Base-by-base conservation (phyloP, 192 early-diverging fungal species). In the Geranomyces variabilis region DNA sequence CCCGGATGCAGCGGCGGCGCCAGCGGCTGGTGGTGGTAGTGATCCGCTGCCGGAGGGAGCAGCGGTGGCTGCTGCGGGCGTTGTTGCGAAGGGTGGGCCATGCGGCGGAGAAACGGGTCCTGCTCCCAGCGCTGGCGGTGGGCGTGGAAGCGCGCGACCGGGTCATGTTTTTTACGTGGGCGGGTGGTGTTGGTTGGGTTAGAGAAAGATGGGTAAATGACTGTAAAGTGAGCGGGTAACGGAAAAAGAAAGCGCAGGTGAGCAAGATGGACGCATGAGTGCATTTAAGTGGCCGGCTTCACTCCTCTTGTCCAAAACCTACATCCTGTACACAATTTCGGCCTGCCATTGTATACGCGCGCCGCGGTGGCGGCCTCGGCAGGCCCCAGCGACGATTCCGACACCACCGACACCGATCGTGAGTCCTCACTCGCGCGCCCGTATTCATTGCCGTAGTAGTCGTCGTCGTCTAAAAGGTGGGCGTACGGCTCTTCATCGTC, bases 111-210 rank as follows among this genome's bases (percentile, higher is more conserved):
- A 59, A 79, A 79, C 22, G 45, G 69, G 56, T 79, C 68, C 19
- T 63, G 58, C 13, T 29, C 36, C 77, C 77, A 79, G 15, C 49
- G 30, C 30, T 43, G 41, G 48, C 66, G 59, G 36, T 75, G 77
- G 47, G 73, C 70, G 59, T 79, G 77, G 44, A 53, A 79, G 21
- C 77, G 61, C 3, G 77, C 15, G 36, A 79, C 77, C 10, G 77
- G 77, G 31, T 79, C 77, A 45, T 67, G 65, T 43, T 70, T 70
- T 17, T 44, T 47, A 24, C 47, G 70, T 28, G 64, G 56, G 19
- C 59, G 3, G 17, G 55, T 24, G 70, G 49, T 24, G 63, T 60
- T 9, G 43, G 48, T 34, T 71, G 59, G n/a, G 64, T 47, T 12
- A 44, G 68, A 71, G 58, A 77, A 9, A 12, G 17, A 48, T 1